A percentile compares a stretch with the other conserved stretches of the same genome.
Evolutionary conservation across 1,284 basidiomycete genomes (phyloP).

Genomic region (Cutaneotrichosporon curvatum): DNA sequence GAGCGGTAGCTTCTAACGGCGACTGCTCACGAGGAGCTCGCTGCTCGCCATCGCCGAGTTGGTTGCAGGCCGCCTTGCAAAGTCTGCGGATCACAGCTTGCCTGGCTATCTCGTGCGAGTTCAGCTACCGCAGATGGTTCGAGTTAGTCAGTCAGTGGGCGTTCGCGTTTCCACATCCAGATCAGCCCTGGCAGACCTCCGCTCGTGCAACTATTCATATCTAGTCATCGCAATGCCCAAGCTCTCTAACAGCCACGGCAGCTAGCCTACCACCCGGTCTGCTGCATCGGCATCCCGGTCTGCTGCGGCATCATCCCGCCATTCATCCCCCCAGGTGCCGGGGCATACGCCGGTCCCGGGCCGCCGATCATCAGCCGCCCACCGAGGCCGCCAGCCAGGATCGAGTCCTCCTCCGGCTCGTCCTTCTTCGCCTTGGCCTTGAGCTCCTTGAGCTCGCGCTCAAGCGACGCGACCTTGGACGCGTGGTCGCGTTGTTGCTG

Average conservation of each 20-base stretch:
- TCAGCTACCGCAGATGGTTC: too few relatives aligned
- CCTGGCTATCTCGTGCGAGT: too few relatives aligned
- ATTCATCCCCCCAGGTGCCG: constrained; percentile 8
- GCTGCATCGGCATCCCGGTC: constrained; percentile 32
- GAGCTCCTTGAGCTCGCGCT: constrained; percentile 45
- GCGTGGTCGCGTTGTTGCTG: constrained; percentile 60
- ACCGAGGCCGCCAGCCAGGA: constrained; percentile 36
- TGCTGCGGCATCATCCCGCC: constrained; percentile 15
- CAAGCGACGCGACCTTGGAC: constrained; percentile 28
- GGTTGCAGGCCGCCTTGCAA: too few relatives aligned
- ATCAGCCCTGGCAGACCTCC: too few relatives aligned
- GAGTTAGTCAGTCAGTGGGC: too few relatives aligned
- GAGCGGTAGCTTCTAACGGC: too few relatives aligned
- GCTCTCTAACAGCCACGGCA: constrained; percentile 49
- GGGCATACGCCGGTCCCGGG: constrained; percentile 8
- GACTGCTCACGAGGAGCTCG: too few relatives aligned
- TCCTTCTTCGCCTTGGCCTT: constrained; percentile 32
- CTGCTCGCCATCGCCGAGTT: too few relatives aligned
- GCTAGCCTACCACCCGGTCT: constrained; percentile 41
- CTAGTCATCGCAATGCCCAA: too few relatives aligned
- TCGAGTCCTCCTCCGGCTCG: constrained; percentile 27
- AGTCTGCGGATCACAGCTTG: too few relatives aligned
- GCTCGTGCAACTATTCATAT: too few relatives aligned
- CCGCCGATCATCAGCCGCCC: constrained; percentile 44
- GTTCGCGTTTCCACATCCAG: too few relatives aligned